Conservation (phyloP, 306 rosid genomes). For the Elaeagnus macrophylla region DNA sequence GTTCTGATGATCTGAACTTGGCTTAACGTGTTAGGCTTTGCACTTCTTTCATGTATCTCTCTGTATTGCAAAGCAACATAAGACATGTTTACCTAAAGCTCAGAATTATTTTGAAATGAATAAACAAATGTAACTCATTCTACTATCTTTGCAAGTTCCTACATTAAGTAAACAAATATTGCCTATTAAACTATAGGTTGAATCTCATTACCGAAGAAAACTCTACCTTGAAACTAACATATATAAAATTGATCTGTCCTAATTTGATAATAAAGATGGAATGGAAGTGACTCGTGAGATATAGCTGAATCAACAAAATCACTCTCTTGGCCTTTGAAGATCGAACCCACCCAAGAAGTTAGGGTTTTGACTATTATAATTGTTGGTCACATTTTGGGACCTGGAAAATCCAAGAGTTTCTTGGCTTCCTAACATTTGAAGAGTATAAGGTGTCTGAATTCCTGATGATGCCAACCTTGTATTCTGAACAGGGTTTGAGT, state of each 20-base stretch:
- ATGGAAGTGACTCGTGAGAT: conserved; percentile 20
- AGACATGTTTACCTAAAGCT: not conserved
- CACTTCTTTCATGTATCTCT: not conserved
- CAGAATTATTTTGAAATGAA: conserved; percentile 13
- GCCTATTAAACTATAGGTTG: conserved; percentile 23
- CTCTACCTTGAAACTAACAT: not conserved
- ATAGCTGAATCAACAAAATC: conserved; percentile 26
- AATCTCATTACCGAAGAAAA: conserved; percentile 10
- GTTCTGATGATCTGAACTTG: not conserved
- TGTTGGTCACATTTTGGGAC: not conserved
- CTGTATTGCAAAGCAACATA: conserved; percentile 15
- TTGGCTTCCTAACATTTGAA: conserved; percentile 19
- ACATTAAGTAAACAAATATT: not conserved
- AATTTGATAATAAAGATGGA: not conserved
- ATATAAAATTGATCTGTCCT: not conserved
- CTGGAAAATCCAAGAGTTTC: conserved; percentile 12
- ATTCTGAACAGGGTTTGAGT: conserved; percentile 19
- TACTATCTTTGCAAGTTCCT: not conserved
- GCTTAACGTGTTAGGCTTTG: not conserved
- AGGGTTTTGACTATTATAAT: not conserved
- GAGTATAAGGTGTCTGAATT: conserved; percentile 18
- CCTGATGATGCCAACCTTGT: conserved; percentile 8
- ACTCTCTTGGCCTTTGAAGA: conserved; percentile 2
- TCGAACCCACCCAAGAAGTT: conserved; percentile 2
- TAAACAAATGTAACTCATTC: conserved; percentile 10